Conservation (phyloP, 768 basidiomycete genomes). For the Boletus tylopilopsis region DNA sequence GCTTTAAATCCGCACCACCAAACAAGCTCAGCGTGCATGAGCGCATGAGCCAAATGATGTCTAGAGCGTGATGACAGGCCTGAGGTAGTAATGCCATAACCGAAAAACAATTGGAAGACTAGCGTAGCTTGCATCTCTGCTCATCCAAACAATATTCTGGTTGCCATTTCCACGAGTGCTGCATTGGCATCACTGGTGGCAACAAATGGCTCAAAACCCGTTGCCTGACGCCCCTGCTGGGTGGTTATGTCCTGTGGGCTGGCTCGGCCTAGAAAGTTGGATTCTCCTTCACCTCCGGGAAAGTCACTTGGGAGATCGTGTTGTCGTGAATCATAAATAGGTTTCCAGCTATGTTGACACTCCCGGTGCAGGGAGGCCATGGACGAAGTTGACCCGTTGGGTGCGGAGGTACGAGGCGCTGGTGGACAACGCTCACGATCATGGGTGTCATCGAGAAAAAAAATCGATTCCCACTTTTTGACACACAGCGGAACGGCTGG, state of each 20-base stretch:
- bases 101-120: too few relatives aligned
- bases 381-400: slow-evolving; percentile 44
- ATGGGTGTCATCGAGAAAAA: not conserved
- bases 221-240: slow-evolving; percentile 35
- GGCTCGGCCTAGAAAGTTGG: slow-evolving; percentile 38
- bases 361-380: slow-evolving; percentile 51
- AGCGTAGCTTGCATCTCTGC: too few relatives aligned
- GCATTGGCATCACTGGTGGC: slow-evolving; percentile 8
- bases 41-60: too few relatives aligned
- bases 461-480: slow-evolving; percentile 37
- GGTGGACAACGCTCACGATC: not conserved
- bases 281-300: slow-evolving; percentile 50
- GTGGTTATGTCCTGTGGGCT: slow-evolving; percentile 32
- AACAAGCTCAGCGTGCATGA: too few relatives aligned
- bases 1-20: too few relatives aligned
- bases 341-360: not conserved
- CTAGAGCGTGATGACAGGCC: too few relatives aligned
- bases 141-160: slow-evolving; percentile 23
- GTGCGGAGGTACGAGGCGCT: slow-evolving; percentile 49
- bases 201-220: slow-evolving; percentile 42
- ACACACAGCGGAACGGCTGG: slow-evolving; percentile 50
- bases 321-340: not conserved
- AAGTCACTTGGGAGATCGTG: slow-evolving; percentile 39
- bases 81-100: too few relatives aligned
- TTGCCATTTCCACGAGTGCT: slow-evolving; percentile 26